These are phyloP conservation scores for Fomes fomentarius DNA, from an alignment of 1,284 basidiomycete genomes.

Conservation along the genomic window DNA sequence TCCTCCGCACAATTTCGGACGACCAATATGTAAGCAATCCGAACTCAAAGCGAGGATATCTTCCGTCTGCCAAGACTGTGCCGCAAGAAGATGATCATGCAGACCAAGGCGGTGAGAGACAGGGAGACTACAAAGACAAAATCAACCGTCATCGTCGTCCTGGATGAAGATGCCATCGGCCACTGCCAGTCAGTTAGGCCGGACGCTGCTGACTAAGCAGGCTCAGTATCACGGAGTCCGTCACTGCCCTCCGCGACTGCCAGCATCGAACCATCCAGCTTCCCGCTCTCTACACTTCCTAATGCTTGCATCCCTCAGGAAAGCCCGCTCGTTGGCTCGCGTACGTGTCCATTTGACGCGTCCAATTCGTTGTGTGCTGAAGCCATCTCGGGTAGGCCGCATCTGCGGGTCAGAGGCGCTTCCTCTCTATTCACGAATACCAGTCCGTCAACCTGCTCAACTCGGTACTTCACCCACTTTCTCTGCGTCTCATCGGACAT, in stretches of 20 bases:
- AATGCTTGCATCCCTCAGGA: conserved; percentile 68
- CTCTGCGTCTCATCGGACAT: not conserved
- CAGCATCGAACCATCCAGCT: conserved; percentile 17
- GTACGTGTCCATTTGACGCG: conserved; percentile 43
- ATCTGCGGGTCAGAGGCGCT: conserved; percentile 86
- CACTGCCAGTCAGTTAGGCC: conserved; percentile 1
- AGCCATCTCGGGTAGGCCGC: conserved; percentile 46
- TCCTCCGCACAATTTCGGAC: conserved; percentile 79
- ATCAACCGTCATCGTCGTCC: conserved; percentile 78
- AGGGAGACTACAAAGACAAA: conserved; percentile 47
- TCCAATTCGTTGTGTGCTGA: conserved; percentile 1
- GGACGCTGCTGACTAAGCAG: conserved; percentile 29
- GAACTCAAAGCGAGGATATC: conserved; percentile 80
- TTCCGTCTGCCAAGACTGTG: conserved; percentile 64
- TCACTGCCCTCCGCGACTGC: conserved; percentile 13
- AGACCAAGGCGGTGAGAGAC: conserved; percentile 67
- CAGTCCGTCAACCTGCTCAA: conserved; percentile 96
- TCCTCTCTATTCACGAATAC: conserved; percentile 98
- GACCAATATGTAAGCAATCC: conserved; percentile 59
- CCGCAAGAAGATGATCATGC: conserved; percentile 36
- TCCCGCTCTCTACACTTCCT: conserved; percentile 18
- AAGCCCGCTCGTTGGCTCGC: conserved; percentile 61
- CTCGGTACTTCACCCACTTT: conserved; percentile 57
- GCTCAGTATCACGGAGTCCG: conserved; percentile 9
- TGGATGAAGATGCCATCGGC: conserved; percentile 39